Evolutionary conservation across 345 rosid species (phyloP).

Genomic region (Trapa bicornis): DNA sequence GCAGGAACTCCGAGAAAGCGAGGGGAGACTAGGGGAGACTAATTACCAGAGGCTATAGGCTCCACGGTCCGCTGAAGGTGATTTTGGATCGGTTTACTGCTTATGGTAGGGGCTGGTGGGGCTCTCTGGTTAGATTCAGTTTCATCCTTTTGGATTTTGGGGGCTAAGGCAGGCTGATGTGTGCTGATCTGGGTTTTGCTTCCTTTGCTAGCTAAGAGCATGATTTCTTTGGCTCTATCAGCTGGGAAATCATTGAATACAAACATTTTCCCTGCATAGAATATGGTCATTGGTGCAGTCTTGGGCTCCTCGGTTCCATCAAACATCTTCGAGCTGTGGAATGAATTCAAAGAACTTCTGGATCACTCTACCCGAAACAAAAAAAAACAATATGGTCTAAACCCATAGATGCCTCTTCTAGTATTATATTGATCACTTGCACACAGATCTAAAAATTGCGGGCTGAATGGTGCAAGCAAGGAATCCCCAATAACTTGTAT

Average conservation of each 20-base stretch:
- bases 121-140: conserved; percentile 14
- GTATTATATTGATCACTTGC: not conserved
- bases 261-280: conserved; percentile 68
- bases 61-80: conserved; percentile 20
- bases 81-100: conserved; percentile 27
- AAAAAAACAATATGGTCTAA: not conserved
- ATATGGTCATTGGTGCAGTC: conserved; percentile 66
- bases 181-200: conserved; percentile 22
- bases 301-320: conserved; percentile 18
- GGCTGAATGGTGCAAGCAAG: not conserved
- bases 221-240: conserved; percentile 69
- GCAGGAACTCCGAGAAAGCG: not conserved
- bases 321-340: conserved; percentile 15
- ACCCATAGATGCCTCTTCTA: not conserved
- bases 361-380: not conserved
- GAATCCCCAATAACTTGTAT: not conserved
- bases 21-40: not conserved
- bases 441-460: not conserved
- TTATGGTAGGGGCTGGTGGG: conserved; percentile 15
- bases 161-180: conserved; percentile 13
- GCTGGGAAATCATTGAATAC: conserved; percentile 64
- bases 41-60: conserved; percentile 43
- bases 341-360: conserved; percentile 5
- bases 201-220: conserved; percentile 49
- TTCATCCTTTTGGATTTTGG: conserved; percentile 15